Evolutionary conservation across 164 flowering plant species (phyloP), one percentile per base, ranked within the genome.

Genomic region (Sedum album): DNA sequence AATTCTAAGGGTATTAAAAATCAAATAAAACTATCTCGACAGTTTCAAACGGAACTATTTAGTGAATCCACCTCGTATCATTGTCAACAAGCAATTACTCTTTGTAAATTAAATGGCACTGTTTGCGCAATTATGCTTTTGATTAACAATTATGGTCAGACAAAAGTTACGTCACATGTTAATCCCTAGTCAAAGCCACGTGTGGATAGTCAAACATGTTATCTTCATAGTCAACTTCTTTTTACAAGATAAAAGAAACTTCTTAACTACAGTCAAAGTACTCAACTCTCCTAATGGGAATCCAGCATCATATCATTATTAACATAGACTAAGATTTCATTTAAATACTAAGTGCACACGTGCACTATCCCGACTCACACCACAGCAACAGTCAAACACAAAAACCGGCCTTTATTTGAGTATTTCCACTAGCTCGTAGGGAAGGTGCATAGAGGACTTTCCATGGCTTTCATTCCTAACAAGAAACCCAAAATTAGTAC

Each of bases 401-500:
- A 14, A 44, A 44, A 44, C 18, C 48, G 7, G 7, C 7, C 38
- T 35, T 44, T 39, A 8, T 39, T 1, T 8, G 42, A 39, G 42
- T 14, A 14, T 39, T 46, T 46, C 4, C 20, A 46, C 38, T 35
- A 49, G 25, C 7, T 14, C 25, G 1, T n/a, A 48, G 21, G 17
- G 51, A 49, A n/a, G 57, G n/a, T 49, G 26, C 57, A n/a, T n/a
- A 49, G 57, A 49, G 57, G 57, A 49, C 10, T 25, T 49, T 49
- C 57, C 57, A 21, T 30, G 65, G 36, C 36, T 4, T 30, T 30
- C 65, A 6, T 61, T 6, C 39, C 39, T n/a, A 6, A 38, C 6
- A 26, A 90, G 53, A 90, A 79, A 72, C 79, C 87, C 6, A 84
- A 90, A 11, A 84, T 65, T 82, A 88, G 83, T 79, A 88, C 86